phyloP scores from a whole-genome alignment of 768 basidiomycete species.

The Amyloporia xantha region DNA sequence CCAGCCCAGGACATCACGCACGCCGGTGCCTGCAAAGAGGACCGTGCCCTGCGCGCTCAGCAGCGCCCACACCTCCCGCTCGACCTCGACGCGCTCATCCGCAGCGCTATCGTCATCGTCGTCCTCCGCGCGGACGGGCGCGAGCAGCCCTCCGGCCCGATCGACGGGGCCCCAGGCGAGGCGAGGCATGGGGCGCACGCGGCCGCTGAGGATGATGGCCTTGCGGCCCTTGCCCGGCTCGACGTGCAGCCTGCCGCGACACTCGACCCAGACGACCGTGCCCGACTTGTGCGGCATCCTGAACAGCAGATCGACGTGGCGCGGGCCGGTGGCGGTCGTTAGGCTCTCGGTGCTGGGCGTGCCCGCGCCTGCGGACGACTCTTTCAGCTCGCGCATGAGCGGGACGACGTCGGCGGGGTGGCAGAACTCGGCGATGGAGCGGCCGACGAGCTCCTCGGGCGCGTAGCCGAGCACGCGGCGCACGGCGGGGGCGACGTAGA shows the following conservation, averaged over 20 bases:
- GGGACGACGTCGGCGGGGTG: constrained; percentile 89
- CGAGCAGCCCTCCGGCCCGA: too few species aligned
- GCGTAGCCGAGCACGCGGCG: constrained; percentile 78
- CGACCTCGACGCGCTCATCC: too few species aligned
- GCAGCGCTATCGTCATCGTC: too few species aligned
- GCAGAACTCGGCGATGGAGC: constrained; percentile 71
- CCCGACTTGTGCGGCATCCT: constrained; percentile 64
- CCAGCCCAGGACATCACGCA: constrained; percentile 65
- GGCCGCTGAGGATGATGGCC: constrained; percentile 85
- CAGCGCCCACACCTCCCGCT: constrained; percentile 51
- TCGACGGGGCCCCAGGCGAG: constrained; percentile 56
- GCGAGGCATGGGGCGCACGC: constrained; percentile 59
- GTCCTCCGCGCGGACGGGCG: too few species aligned
- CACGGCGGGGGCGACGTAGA: constrained; percentile 86
- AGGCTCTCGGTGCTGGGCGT: constrained; percentile 11
- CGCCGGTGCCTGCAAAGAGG: constrained; percentile 42
- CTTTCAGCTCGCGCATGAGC: constrained; percentile 88
- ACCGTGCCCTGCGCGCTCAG: constrained; percentile 40
- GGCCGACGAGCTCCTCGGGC: constrained; percentile 76
- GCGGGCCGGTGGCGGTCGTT: constrained; percentile 27
- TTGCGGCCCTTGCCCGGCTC: constrained; percentile 94
- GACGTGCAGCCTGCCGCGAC: constrained; percentile 79
- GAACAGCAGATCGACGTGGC: constrained; percentile 79
- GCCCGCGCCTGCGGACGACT: constrained; percentile 34
- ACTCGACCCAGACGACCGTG: constrained; percentile 84